Percentiles rank a stretch among this genome's conserved stretches.
These are phyloP conservation scores for Metschnikowia gruessii DNA, from an alignment of 805 yeast genomes.

Conservation along the genomic window DNA sequence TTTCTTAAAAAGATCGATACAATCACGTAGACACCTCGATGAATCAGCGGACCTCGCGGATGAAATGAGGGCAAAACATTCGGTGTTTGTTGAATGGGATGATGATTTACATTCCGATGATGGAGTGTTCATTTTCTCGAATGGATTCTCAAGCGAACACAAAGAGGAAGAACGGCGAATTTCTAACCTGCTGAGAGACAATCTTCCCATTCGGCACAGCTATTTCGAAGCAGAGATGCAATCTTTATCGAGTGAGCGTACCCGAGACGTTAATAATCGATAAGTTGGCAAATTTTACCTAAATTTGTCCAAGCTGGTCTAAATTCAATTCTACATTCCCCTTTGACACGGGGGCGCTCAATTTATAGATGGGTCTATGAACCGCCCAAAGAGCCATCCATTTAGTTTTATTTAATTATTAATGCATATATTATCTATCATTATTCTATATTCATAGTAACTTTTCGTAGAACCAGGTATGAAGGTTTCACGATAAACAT, in stretches of 20 bases:
- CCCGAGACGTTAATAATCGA: background rate
- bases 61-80: constrained; percentile 10
- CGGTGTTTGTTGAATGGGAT: constrained; percentile 11
- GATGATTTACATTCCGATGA: constrained; percentile 41
- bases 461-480: no score
- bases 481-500: background rate
- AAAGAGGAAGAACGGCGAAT: constrained; percentile 7
- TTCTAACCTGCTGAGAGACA: background rate
- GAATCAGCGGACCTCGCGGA: constrained; percentile 18
- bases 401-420: no score
- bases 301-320: background rate
- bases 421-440: no score
- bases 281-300: background rate
- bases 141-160: constrained; percentile 35
- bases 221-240: constrained; percentile 2
- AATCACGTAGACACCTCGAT: constrained; percentile 45
- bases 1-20: constrained; percentile 64
- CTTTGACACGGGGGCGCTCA: no score
- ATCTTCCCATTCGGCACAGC: background rate
- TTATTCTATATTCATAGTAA: no score
- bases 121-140: constrained; percentile 43
- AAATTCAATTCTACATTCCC: background rate
- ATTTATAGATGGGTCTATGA: no score
- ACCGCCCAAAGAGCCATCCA: no score
- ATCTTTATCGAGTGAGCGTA: constrained; percentile 2